Percentiles rank a stretch among this genome's conserved stretches.
These are phyloP conservation scores for Ganoderma lucidum DNA, from an alignment of 1,284 basidiomycete species.

Conservation along the genomic window DNA sequence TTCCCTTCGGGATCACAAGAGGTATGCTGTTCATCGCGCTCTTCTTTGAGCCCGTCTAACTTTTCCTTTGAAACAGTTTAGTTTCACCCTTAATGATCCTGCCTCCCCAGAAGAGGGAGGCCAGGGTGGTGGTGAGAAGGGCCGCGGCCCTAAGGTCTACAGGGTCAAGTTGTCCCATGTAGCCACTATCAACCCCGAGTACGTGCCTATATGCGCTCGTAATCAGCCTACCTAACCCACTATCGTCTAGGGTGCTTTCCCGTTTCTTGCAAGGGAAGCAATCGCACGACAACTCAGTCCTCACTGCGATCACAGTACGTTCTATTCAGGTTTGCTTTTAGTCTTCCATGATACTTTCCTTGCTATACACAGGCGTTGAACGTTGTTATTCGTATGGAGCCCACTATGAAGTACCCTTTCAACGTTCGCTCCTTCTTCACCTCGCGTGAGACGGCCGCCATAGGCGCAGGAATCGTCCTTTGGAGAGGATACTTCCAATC, in stretches of 20 bases:
- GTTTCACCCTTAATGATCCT: conserved; percentile 57
- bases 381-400: conserved; percentile 79
- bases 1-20: conserved; percentile 59
- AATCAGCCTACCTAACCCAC: neutral
- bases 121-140: conserved; percentile 16
- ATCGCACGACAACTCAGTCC: conserved; percentile 71
- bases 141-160: conserved; percentile 59
- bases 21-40: conserved; percentile 41
- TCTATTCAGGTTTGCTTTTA: conserved; percentile 16
- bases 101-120: conserved; percentile 27
- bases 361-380: conserved; percentile 64
- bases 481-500: conserved; percentile 84
- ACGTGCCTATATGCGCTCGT: conserved; percentile 33
- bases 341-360: conserved; percentile 1
- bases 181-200: conserved; percentile 81
- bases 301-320: conserved; percentile 76
- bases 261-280: conserved; percentile 74
- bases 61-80: conserved; percentile 55
- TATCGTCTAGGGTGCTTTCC: conserved; percentile 58
- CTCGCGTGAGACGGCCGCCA: conserved; percentile 64
- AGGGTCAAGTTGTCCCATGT: conserved; percentile 73
- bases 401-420: conserved; percentile 73
- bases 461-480: conserved; percentile 71
- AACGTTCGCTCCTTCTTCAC: conserved; percentile 83
- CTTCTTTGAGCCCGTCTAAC: conserved; percentile 11